A percentile compares a stretch with the other conserved stretches of the same genome.
These are phyloP conservation scores for Daldinia sp. DNA, from an alignment of 2,329 filamentous ascomycete species.

Conservation along the genomic window DNA sequence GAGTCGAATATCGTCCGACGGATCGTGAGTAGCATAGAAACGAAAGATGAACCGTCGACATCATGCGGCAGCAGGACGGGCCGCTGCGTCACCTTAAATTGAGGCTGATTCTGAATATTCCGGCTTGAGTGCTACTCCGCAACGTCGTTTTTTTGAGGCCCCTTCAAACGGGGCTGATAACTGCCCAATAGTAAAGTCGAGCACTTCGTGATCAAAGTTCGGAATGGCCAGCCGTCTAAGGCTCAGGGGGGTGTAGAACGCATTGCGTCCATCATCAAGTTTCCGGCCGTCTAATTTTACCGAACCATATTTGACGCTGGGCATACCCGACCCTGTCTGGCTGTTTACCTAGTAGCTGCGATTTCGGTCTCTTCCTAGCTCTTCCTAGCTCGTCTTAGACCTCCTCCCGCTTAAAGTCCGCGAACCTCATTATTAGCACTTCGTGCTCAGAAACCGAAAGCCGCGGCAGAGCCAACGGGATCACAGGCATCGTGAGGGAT, in stretches of 20 bases:
- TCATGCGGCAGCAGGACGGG: constrained; percentile 37
- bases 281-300: constrained; percentile 43
- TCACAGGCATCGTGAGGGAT: not conserved
- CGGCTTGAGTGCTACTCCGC: constrained; percentile 35
- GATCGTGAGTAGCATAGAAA: constrained; percentile 31
- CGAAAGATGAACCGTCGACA: constrained; percentile 36
- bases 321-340: constrained; percentile 22
- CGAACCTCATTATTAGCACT: not conserved
- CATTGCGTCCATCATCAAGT: constrained; percentile 36
- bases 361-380: constrained; percentile 22
- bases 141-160: constrained; percentile 34
- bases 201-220: constrained; percentile 25
- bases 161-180: constrained; percentile 41
- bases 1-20: constrained; percentile 28
- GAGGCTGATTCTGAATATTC: constrained; percentile 44
- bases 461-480: constrained; percentile 13
- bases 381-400: constrained; percentile 11
- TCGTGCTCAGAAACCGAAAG: constrained; percentile 26
- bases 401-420: constrained; percentile 32
- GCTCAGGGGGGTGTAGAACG: constrained; percentile 22
- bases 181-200: constrained; percentile 28
- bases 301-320: constrained; percentile 38
- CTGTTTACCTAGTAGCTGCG: constrained; percentile 19
- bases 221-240: constrained; percentile 35
- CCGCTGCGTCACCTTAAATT: constrained; percentile 40